Evolutionary conservation across 2,329 filamentous ascomycete genomes (phyloP).

Genomic region (Fusarium sp.): DNA sequence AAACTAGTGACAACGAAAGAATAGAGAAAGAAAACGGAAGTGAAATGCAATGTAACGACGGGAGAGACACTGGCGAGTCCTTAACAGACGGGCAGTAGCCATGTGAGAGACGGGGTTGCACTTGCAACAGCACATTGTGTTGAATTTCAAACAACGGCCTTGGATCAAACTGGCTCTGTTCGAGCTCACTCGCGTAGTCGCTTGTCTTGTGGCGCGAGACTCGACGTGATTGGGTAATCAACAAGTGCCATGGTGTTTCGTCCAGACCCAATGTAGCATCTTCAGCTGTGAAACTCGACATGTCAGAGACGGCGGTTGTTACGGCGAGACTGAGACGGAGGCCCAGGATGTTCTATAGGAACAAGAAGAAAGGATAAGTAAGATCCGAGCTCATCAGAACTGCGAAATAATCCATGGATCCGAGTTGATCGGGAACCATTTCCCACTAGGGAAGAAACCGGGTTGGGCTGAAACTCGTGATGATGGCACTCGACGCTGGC

Average conservation of each 20-base stretch:
- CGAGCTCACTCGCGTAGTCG: slow-evolving; percentile 32
- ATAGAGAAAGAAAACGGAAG: slow-evolving; percentile 23
- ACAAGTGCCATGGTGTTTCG: slow-evolving; percentile 28
- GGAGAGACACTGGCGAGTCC: slow-evolving; percentile 11
- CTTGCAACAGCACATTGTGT: slow-evolving; percentile 33
- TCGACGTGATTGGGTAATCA: slow-evolving; percentile 37
- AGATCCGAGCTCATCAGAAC: slow-evolving; percentile 3
- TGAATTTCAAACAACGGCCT: slow-evolving; percentile 37
- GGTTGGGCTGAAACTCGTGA: slow-evolving; percentile 20
- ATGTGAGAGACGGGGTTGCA: slow-evolving; percentile 26
- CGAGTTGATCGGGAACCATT: slow-evolving; percentile 22
- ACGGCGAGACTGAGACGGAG: slow-evolving; percentile 40
- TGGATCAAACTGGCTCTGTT: slow-evolving; percentile 44
- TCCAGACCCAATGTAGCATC: slow-evolving; percentile 34
- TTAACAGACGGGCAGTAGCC: slow-evolving; percentile 11
- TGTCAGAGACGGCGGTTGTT: slow-evolving; percentile 51
- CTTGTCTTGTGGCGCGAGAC: slow-evolving; percentile 22
- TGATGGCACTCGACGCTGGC: background rate
- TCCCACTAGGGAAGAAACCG: slow-evolving; percentile 24
- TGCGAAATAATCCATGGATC: slow-evolving; percentile 16
- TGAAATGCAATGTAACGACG: slow-evolving; percentile 24
- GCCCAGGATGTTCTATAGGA: slow-evolving; percentile 16
- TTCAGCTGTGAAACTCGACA: slow-evolving; percentile 59
- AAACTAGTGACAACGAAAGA: slow-evolving; percentile 27
- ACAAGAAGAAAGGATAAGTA: slow-evolving; percentile 1